These are phyloP conservation scores for Centella asiatica DNA, from an alignment of 129 eudicot species.

Conservation along the genomic window DNA sequence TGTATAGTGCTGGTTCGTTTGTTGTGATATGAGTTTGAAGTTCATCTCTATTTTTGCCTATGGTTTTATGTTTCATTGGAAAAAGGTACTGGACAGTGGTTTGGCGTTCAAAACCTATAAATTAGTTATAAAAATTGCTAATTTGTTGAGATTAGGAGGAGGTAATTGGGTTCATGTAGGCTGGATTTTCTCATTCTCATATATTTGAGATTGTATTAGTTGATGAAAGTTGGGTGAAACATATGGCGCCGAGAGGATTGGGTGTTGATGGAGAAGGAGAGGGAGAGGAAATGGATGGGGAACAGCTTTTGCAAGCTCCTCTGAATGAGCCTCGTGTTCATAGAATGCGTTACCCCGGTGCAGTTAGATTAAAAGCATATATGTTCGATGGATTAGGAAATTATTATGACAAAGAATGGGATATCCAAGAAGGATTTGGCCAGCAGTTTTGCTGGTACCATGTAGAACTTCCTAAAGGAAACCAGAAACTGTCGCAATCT, in stretches of 20 bases:
- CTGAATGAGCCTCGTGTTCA: slow-evolving; percentile 15
- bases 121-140: not conserved
- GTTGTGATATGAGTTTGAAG: not conserved
- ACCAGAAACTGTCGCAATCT: slow-evolving; percentile 68
- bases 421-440: slow-evolving; percentile 56
- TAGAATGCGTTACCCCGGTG: slow-evolving; percentile 39
- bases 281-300: slow-evolving; percentile 51
- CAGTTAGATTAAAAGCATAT: slow-evolving; percentile 65
- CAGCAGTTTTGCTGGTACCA: slow-evolving; percentile 95
- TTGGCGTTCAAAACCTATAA: not conserved
- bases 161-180: not conserved
- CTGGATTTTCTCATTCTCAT: not conserved
- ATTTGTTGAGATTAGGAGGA: not conserved
- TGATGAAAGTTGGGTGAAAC: not conserved
- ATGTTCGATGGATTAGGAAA: slow-evolving; percentile 87
- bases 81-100: not conserved
- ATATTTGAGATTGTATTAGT: not conserved
- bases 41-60: not conserved
- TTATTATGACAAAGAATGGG: slow-evolving; percentile 88
- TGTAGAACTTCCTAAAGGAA: slow-evolving; percentile 81
- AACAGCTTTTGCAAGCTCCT: slow-evolving; percentile 18
- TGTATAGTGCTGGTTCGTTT: not conserved
- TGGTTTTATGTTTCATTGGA: not conserved
- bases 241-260: slow-evolving; percentile 9
- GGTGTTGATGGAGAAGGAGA: slow-evolving; percentile 14